Conservation (phyloP, 2,329 filamentous ascomycete species). For the Corynespora cassiicola region DNA sequence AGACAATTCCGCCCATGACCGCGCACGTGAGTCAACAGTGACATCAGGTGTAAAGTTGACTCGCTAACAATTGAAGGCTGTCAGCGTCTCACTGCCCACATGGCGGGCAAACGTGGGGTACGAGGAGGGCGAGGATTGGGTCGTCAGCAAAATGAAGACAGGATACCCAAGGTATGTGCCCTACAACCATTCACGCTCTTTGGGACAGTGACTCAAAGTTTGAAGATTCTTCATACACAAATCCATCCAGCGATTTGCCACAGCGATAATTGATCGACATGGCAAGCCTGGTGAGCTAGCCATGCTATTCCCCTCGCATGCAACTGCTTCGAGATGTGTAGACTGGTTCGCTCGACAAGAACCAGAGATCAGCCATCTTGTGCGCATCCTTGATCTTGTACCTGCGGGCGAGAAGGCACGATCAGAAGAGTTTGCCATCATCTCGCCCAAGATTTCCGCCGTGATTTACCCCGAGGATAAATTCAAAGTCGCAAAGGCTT, state of each 20-base stretch:
- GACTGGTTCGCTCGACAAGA: slow-evolving; percentile 73
- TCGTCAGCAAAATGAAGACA: slow-evolving; percentile 82
- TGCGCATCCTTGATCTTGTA: slow-evolving; percentile 68
- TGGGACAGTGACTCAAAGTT: slow-evolving; percentile 6
- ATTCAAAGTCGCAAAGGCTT: slow-evolving; percentile 82
- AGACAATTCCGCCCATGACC: slow-evolving; percentile 46
- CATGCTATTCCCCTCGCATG: slow-evolving; percentile 80
- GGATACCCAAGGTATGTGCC: slow-evolving; percentile 80
- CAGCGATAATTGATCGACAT: slow-evolving; percentile 69
- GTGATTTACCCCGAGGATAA: slow-evolving; percentile 74
- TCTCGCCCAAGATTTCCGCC: slow-evolving; percentile 53
- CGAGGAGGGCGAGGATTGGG: slow-evolving; percentile 89
- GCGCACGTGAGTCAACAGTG: slow-evolving; percentile 45
- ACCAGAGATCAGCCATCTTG: slow-evolving; percentile 58
- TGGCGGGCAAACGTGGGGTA: slow-evolving; percentile 92
- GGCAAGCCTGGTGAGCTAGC: slow-evolving; percentile 70
- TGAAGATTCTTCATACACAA: slow-evolving; percentile 89
- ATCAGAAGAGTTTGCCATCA: slow-evolving; percentile 53
- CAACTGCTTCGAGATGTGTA: slow-evolving; percentile 73
- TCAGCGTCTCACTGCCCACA: slow-evolving; percentile 94
- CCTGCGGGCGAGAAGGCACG: slow-evolving; percentile 63
- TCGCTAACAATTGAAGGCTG: slow-evolving; percentile 66
- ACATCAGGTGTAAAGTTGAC: slow-evolving; percentile 1
- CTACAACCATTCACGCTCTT: slow-evolving; percentile 1
- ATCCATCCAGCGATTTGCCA: slow-evolving; percentile 75